These are phyloP conservation scores for Claviceps paspali DNA, from an alignment of 2,329 filamentous ascomycete genomes.

Conservation along the genomic window DNA sequence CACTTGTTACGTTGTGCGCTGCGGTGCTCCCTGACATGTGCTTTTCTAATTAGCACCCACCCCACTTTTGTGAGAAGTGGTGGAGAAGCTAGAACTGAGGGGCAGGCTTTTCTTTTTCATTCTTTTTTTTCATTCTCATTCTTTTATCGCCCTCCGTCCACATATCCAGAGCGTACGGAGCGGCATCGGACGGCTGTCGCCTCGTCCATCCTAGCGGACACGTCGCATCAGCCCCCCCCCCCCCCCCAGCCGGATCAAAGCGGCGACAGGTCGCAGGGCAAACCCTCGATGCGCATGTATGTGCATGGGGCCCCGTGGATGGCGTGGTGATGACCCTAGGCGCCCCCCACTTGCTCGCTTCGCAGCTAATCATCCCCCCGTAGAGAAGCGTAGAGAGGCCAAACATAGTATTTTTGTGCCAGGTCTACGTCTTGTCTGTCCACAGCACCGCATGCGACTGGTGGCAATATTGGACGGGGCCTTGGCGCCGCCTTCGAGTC, in stretches of 20 bases:
- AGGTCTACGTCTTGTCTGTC: no score
- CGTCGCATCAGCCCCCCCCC: background rate
- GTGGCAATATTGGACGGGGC: background rate
- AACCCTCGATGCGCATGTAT: background rate
- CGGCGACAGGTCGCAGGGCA: background rate
- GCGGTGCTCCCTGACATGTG: conserved; percentile 13
- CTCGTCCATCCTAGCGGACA: background rate
- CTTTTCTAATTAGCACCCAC: no score
- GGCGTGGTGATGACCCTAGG: background rate
- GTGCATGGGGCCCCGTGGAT: background rate
- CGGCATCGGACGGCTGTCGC: background rate
- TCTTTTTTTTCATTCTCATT: no score
- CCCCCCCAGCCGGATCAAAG: no score
- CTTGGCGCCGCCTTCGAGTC: background rate
- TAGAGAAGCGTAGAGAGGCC: conserved; percentile 3
- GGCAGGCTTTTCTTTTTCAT: no score
- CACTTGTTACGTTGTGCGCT: conserved; percentile 4
- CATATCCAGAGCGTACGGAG: background rate
- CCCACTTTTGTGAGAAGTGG: no score
- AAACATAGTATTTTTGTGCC: conserved; percentile 4
- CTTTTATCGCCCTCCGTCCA: no score
- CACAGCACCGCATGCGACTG: background rate
- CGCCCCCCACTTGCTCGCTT: conserved; percentile 10
- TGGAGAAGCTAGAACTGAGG: no score
- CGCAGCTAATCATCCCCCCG: conserved; percentile 4